Conservation (phyloP, 139 green algal genomes). For the Auxenochlorella pyrenoidosa region DNA sequence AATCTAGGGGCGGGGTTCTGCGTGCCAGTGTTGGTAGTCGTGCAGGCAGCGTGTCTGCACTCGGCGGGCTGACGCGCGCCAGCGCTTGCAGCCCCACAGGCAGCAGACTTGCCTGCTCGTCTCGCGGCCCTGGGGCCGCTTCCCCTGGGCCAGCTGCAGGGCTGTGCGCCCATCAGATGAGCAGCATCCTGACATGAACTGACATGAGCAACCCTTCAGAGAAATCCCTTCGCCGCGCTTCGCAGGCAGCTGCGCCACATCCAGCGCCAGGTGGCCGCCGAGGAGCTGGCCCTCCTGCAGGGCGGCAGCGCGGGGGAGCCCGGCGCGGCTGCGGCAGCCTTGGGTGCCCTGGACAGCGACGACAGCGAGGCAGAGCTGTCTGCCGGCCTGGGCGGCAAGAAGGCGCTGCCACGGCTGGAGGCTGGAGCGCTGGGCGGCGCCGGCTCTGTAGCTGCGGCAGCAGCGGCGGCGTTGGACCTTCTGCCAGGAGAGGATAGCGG, state of each 20-base stretch:
- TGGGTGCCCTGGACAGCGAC: not conserved
- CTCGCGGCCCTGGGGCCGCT: no score
- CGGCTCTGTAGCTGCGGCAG: not conserved
- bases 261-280: conserved; percentile 77
- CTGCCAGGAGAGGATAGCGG: conserved; percentile 30
- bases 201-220: no score
- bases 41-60: no score
- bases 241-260: conserved; percentile 74
- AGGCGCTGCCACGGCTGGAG: conserved; percentile 7
- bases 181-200: no score
- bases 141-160: not conserved
- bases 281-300: conserved; percentile 81
- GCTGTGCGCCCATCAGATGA: no score
- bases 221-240: no score
- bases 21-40: no score
- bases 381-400: not conserved
- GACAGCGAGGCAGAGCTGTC: conserved; percentile 15
- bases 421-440: not conserved
- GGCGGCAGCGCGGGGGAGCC: not conserved
- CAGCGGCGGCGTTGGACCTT: not conserved
- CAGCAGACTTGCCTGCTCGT: no score
- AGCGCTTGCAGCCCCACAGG: no score
- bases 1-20: no score
- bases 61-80: no score
- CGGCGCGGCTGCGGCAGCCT: not conserved